Evolutionary conservation across 2,329 filamentous ascomycete species (phyloP), one percentile per base, ranked within the genome.

Genomic region (Fusarium abutilonis): DNA sequence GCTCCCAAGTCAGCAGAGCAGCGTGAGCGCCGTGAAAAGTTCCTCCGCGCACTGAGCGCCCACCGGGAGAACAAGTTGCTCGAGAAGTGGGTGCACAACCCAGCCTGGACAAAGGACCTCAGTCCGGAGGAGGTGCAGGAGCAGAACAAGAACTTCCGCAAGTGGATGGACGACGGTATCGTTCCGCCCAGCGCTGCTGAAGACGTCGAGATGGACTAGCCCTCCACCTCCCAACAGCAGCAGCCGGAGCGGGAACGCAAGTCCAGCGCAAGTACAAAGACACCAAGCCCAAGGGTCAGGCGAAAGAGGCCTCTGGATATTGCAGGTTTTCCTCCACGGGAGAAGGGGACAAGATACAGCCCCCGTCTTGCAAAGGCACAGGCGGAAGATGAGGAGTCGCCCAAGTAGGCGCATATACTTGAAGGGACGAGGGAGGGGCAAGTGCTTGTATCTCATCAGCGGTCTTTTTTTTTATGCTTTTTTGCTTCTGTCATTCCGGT

Each of bases 21-120:
- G 69, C 84, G 83, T 28, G 78, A 80, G 55, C 72, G 76, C 23
- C 75, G 77, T 7, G 76, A 77, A 23, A 79, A 84, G 69, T 76
- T 80, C 66, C 75, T 91, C 79, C 83, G 84, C 73, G 74, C 76
- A 6, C 67, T 80, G 13, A 76, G 74, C 44, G 85, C 89, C 57
- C 86, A 90, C 76, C 89, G 91, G 21, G 83, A 91, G 63, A 80
- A 80, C 67, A 90, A 87, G 74, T 79, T 93, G 72, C 84, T 85
- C 63, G 89, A 95, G 82, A 95, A 94, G 82, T 81, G 92, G 75
- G 86, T 96, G 62, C 89, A 89, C 77, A 90, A 93, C 82, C 88
- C 89, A 57, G 85, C 91, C 61, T 94, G 93, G 77, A 82, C 96
- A 75, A 86, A 92, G 76, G 90, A 91, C 51, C 80, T 92, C 76